phyloP scores from a whole-genome alignment of 2,329 filamentous ascomycete genomes.

The Cladosporium sp. region DNA sequence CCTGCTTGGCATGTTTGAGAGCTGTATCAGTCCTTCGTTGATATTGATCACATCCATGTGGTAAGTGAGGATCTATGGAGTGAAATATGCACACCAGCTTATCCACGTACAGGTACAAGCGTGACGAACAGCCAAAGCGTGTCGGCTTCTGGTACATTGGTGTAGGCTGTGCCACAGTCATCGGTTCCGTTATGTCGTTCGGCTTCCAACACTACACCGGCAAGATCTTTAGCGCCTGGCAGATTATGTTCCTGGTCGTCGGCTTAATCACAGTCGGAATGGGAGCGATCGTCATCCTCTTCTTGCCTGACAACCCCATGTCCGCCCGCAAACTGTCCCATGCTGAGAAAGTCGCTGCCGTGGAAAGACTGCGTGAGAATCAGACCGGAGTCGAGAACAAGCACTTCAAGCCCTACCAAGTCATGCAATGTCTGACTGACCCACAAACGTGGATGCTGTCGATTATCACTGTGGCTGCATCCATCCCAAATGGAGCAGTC shows the following conservation, averaged over 20 bases:
- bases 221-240: conserved; percentile 9
- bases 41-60: conserved; percentile 52
- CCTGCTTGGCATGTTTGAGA: conserved; percentile 57
- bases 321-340: conserved; percentile 54
- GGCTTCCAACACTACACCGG: conserved; percentile 31
- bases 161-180: conserved; percentile 13
- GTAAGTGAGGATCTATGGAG: conserved; percentile 16
- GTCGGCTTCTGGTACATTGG: conserved; percentile 17
- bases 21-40: conserved; percentile 46
- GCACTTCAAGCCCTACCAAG: conserved; percentile 50
- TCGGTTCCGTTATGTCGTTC: conserved; percentile 37
- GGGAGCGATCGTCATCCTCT: conserved; percentile 48
- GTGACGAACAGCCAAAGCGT: conserved; percentile 16
- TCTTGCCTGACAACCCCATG: conserved; percentile 63
- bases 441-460: conserved; percentile 59
- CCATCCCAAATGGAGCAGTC: conserved; percentile 56
- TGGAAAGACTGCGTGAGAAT: conserved; percentile 49
- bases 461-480: conserved; percentile 42
- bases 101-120: conserved; percentile 9
- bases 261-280: conserved; percentile 47
- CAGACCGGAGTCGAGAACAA: conserved; percentile 38
- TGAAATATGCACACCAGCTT: neutral
- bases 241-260: conserved; percentile 28
- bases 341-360: conserved; percentile 54
- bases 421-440: conserved; percentile 53